Evolutionary conservation across 2,329 filamentous ascomycete species (phyloP).

Genomic region (Metarhizium album): DNA sequence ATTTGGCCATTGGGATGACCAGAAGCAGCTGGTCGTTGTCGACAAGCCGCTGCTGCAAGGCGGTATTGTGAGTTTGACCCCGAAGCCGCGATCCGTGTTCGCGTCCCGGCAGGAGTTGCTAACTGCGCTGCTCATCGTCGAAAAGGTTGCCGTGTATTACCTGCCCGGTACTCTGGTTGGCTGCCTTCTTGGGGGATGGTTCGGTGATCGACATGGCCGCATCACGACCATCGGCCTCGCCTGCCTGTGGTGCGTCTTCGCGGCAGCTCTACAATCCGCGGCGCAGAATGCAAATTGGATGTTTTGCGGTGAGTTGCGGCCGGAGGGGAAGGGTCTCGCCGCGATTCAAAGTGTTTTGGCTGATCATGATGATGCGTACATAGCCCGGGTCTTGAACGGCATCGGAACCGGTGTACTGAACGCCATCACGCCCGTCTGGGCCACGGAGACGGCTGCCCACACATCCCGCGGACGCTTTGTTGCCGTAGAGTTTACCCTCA

Average conservation of each 20-base stretch:
- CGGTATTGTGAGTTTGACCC: slow-evolving; percentile 28
- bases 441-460: slow-evolving; percentile 36
- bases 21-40: slow-evolving; percentile 40
- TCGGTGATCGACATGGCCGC: slow-evolving; percentile 42
- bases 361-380: slow-evolving; percentile 26
- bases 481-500: slow-evolving; percentile 62
- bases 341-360: slow-evolving; percentile 45
- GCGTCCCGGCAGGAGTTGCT: not conserved
- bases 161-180: slow-evolving; percentile 36
- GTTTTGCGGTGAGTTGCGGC: slow-evolving; percentile 43
- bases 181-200: slow-evolving; percentile 36
- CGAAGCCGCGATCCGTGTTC: not conserved
- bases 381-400: slow-evolving; percentile 38
- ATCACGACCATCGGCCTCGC: slow-evolving; percentile 49
- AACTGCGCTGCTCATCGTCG: not conserved
- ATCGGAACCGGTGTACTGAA: slow-evolving; percentile 41
- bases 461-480: slow-evolving; percentile 56
- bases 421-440: slow-evolving; percentile 36
- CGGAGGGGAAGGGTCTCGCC: slow-evolving; percentile 22
- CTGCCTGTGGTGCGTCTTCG: slow-evolving; percentile 45
- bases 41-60: slow-evolving; percentile 41
- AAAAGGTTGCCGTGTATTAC: slow-evolving; percentile 35
- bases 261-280: slow-evolving; percentile 53
- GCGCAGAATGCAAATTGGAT: slow-evolving; percentile 59
- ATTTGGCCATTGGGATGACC: slow-evolving; percentile 38